Base-by-base conservation (phyloP, 495 filamentous ascomycete species). In the Gamarada debralockiae region DNA sequence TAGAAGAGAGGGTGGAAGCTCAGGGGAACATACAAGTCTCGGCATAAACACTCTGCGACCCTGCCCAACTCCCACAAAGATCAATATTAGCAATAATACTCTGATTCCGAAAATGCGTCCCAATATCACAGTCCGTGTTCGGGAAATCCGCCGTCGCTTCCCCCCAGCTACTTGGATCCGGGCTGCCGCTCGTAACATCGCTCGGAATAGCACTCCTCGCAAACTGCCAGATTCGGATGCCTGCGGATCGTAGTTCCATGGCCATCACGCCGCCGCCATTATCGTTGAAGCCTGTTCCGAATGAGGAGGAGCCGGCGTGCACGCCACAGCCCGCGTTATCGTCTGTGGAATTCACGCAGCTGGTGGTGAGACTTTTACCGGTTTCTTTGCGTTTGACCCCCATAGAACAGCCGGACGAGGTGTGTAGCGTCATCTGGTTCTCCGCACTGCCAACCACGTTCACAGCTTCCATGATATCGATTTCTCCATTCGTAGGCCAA, bases 401-500 rank as follows among this genome's bases (percentile, higher is more conserved):
- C 70, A 87, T 80, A 23, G 65, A 65, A 72, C 85, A 90, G 41
- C 72, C 74, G 9, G 72, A 58, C 41, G 70, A 73, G 31, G 84
- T 88, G 72, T 89, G 85, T 3, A 88, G 73, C 36, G 83, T 78
- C 74, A 87, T 81, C 31, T 76, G 70, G 65, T 87, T 85, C 29
- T 68, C 58, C 13, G 70, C 63, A 17, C 60, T 65, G 22, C 67
- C 66, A 42, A 83, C 75, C 20, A 70, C 60, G 70, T 87, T 85
- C 45, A 83, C 82, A 34, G 83, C 80, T 65, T 90, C 86, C 68
- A 91, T 84, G 41, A 90, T 75, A 52, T 89, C 85, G 59, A 88
- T 83, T 62, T 89, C 84, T 50, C 85, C 85, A 56, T 80, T 72
- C n/a, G 65, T 64, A 21, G 85, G 85, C 85, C 85, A 89, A 70